These are phyloP conservation scores for Coniella vitis DNA, from an alignment of 2,329 filamentous ascomycete species.

Conservation along the genomic window DNA sequence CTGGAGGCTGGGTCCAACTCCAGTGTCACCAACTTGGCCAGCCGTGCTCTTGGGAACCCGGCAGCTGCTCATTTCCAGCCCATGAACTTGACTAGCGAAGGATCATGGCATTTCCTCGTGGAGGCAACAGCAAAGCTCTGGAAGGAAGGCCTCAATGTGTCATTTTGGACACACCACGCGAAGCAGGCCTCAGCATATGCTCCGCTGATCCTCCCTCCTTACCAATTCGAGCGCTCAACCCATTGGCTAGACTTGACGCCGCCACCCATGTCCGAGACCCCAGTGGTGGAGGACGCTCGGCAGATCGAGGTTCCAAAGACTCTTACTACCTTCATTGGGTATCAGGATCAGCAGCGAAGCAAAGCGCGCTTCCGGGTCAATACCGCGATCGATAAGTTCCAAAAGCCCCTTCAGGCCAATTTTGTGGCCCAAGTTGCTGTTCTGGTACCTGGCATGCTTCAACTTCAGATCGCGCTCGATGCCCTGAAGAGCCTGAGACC, in stretches of 20 bases:
- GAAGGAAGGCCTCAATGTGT: conserved; percentile 28
- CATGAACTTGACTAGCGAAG: conserved; percentile 19
- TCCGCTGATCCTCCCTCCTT: conserved; percentile 30
- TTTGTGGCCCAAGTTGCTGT: conserved; percentile 29
- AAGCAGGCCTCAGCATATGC: conserved; percentile 21
- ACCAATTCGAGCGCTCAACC: conserved; percentile 33
- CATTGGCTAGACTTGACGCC: conserved; percentile 17
- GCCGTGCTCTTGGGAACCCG: conserved; percentile 18
- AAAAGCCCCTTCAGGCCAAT: conserved; percentile 29
- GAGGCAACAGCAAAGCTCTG: conserved; percentile 29
- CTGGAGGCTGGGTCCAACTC: conserved; percentile 37
- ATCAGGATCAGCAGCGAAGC: conserved; percentile 11
- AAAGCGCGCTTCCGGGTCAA: conserved; percentile 34
- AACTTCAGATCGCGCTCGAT: background rate
- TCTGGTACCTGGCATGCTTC: background rate
- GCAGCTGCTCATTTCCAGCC: conserved; percentile 18
- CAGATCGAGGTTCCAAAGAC: background rate
- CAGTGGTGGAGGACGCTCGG: background rate
- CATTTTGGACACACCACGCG: conserved; percentile 32
- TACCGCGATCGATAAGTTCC: conserved; percentile 28
- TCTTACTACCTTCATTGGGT: conserved; percentile 12
- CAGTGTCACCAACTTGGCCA: conserved; percentile 28
- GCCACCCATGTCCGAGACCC: conserved; percentile 11
- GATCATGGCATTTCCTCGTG: conserved; percentile 15
- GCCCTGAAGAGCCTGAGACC: background rate